Evolutionary conservation across 2,329 filamentous ascomycete genomes (phyloP), one percentile per base, ranked within the genome.

Genomic region (Coccinonectria pachysandricola): DNA sequence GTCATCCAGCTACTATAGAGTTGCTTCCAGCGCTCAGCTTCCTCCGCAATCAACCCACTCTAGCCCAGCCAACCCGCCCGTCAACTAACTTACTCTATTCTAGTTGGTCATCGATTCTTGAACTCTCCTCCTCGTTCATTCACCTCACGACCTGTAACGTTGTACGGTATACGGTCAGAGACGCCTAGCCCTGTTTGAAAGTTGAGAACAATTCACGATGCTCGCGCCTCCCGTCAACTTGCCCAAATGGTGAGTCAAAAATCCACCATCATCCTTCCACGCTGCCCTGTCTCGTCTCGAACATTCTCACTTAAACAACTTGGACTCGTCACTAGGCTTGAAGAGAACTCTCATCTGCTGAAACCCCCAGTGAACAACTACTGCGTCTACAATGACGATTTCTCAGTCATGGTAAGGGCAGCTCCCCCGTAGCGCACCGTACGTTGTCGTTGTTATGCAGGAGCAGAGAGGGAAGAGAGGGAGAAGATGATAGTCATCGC

Each of bases 301-400:
- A 36, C 28, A 27, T 9, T 22, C 21, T 21, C 23, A 14, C 15
- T 26, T 24, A 35, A 23, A 14, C 26, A 19, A 15, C n/a, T n/a
- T n/a, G n/a, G n/a, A n/a, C 10, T 37, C 12, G 21, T 12, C 9
- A 12, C 37, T n/a, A 95, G 87, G 88, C 77, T 98, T 20, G 70
- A 84, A 47, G 74, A 87, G 53, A 96, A 96, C 58, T 79, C 81
- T 0, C 87, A 96, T 53, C 77, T 96, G 35, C 74, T 95, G 31
- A 75, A 94, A 54, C 91, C 91, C 0, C 91, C 91, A 2, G 78
- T 96, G 49, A 95, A 95, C 63, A 96, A 96, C 63, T 92, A 91
- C 65, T 95, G 87, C 61, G 84, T 96, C 48, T 93, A 94, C 63
- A 81, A 93, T 52, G 71, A 81, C 29, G 71, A 73, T 48, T 72